Percentiles rank a stretch among this genome's conserved stretches.
These are phyloP conservation scores for Melanomma pulvis-pyrius DNA, from an alignment of 495 filamentous ascomycete species.

Conservation along the genomic window DNA sequence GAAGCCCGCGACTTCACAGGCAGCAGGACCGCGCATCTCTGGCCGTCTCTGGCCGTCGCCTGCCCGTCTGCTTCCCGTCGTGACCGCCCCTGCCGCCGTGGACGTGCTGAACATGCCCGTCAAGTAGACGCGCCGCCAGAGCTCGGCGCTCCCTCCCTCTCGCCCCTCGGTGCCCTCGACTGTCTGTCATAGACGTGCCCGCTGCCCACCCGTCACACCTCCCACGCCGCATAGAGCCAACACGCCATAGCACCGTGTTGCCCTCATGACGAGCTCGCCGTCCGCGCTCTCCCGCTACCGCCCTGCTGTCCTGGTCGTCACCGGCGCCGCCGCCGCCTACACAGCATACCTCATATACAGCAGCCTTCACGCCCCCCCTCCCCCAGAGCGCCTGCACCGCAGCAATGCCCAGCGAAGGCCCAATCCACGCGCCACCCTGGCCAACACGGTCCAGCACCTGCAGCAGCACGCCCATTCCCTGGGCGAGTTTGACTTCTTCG, in stretches of 20 bases:
- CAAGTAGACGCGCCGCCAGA: conserved; percentile 4
- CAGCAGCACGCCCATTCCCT: conserved; percentile 16
- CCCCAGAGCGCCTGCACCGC: conserved; percentile 49
- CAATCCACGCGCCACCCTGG: not conserved
- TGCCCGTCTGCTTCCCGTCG: too few species aligned
- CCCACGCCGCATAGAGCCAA: not conserved
- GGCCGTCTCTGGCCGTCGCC: too few species aligned
- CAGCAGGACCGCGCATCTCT: not conserved
- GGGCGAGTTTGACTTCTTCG: conserved; percentile 30
- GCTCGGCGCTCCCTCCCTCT: conserved; percentile 3
- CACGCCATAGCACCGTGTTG: not conserved
- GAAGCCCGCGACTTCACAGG: not conserved
- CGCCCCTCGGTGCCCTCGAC: too few species aligned
- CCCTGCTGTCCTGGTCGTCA: conserved; percentile 35
- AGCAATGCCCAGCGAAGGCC: conserved; percentile 55
- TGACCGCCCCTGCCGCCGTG: not conserved
- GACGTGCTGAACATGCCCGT: not conserved
- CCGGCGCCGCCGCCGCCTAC: conserved; percentile 35
- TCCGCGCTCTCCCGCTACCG: conserved; percentile 35
- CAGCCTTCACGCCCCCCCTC: not conserved
- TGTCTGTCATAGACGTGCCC: not conserved
- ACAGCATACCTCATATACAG: conserved; percentile 38
- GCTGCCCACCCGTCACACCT: not conserved
- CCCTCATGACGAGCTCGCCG: conserved; percentile 27
- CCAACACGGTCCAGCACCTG: conserved; percentile 10